Conservation (phyloP, 805 yeast genomes). For the Teunomyces kruisii region DNA sequence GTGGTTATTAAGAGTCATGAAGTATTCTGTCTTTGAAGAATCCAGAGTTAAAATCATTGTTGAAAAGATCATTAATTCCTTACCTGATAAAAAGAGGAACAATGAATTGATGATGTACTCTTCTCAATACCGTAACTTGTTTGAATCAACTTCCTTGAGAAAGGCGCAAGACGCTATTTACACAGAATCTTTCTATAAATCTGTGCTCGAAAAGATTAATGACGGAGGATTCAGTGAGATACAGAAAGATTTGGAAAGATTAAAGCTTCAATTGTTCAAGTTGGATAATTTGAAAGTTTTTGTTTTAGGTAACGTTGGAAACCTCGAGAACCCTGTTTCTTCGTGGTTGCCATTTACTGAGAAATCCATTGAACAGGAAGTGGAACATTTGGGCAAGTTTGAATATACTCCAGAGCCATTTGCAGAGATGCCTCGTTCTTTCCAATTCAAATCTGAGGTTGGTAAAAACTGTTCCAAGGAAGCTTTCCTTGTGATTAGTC, state of each 20-base stretch:
- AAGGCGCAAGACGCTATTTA: conserved; percentile 64
- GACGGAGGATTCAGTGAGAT: conserved; percentile 50
- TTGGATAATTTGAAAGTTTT: conserved; percentile 63
- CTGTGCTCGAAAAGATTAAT: conserved; percentile 46
- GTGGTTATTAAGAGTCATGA: conserved; percentile 72
- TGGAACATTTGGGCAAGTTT: conserved; percentile 4
- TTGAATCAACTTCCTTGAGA: conserved; percentile 59
- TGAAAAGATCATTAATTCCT: conserved; percentile 57
- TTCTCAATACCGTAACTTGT: conserved; percentile 51
- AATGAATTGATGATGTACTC: conserved; percentile 68
- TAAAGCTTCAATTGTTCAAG: conserved; percentile 53
- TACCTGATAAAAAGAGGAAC: conserved; percentile 63
- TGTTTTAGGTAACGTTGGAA: conserved; percentile 65
- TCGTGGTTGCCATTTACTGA: conserved; percentile 50
- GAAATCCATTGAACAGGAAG: conserved; percentile 11
- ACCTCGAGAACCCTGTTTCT: conserved; percentile 54
- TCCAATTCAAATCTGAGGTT: conserved; percentile 50
- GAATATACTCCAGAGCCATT: conserved; percentile 13
- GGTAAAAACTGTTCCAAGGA: conserved; percentile 53
- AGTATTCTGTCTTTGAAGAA: conserved; percentile 68
- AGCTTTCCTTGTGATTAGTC: conserved; percentile 67
- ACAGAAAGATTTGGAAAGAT: conserved; percentile 47
- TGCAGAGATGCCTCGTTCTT: conserved; percentile 51
- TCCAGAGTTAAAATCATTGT: conserved; percentile 65
- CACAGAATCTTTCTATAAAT: conserved; percentile 57